Base-by-base conservation (phyloP, 129 eudicot genomes). In the Sambucus nigra region DNA sequence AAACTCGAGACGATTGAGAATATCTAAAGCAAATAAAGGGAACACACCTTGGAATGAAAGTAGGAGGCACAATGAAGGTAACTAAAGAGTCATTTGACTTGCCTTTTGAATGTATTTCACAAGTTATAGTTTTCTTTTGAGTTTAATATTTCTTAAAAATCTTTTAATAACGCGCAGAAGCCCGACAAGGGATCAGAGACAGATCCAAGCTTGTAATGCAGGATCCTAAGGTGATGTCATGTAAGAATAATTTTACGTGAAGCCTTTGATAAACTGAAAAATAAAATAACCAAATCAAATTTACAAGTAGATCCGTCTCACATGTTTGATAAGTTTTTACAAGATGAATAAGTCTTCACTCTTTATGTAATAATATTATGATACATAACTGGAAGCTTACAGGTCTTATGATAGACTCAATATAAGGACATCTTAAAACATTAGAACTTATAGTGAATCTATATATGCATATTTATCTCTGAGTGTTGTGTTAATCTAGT, bases 121-220 rank as follows among this genome's bases (percentile, higher is more conserved):
- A n/a, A n/a, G n/a, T n/a, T 22, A 17, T 56, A 38, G 24, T 55
- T 28, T 35, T 40, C 0, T 2, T 23, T 10, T 35, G 52, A 31
- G 42, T 45, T 46, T 59, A 6, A 60, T 29, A 22, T 53, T 45
- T 25, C 12, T 23, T n/a, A n/a, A 32, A 50, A 22, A 25, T 25
- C 13, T 47, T 12, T 60, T 25, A 52, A 15, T 32, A 25, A 20
- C 64, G 45, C 74, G 82, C 94, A 92, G 99, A 86, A 71, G 86
- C 99, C 25, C 66, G 59, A 19, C 74, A 57, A 64, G 68, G 59
- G 69, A 92, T 92, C 60, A 85, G 68, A 29, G 94, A 82, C 69
- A 77, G 87, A 57, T 86, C 99, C 14, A 73, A 65, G 74, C 72
- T 92, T 63, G 97, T 96, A 44, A 92, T 92, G 99, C 87, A 73